Conservation (phyloP, 2,329 filamentous ascomycete species). For the Aspergillus ruber region DNA sequence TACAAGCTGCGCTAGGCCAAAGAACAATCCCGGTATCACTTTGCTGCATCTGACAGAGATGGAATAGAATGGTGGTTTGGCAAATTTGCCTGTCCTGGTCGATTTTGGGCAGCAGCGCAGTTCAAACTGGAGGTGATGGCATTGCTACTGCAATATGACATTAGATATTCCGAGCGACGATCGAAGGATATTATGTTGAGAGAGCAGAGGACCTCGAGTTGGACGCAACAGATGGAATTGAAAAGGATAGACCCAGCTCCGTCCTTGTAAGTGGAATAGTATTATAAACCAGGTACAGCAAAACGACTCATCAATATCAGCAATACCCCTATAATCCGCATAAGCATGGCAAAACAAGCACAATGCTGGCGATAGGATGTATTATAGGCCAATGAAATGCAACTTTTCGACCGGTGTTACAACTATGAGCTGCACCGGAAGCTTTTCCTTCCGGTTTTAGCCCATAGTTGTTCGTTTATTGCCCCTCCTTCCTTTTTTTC, state of each 20-base stretch:
- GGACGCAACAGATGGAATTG: background rate
- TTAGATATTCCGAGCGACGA: background rate
- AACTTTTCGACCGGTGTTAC: background rate
- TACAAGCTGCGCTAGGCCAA: background rate
- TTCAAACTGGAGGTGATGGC: background rate
- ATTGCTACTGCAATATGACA: background rate
- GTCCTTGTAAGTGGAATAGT: background rate
- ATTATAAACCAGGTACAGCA: background rate
- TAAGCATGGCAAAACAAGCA: background rate
- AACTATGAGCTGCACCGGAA: background rate
- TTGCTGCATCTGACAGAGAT: background rate
- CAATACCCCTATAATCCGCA: background rate
- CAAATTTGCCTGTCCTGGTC: background rate
- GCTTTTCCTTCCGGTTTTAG: constrained; percentile 1
- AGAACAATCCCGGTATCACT: background rate
- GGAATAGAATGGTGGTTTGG: background rate
- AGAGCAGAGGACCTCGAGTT: background rate
- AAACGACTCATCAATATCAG: background rate
- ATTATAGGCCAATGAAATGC: background rate
- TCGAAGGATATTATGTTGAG: background rate
- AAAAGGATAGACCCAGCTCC: background rate
- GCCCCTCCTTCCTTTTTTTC: background rate
- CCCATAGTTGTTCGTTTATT: background rate
- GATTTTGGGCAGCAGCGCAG: background rate
- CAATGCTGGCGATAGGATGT: background rate